Evolutionary conservation across 1,139 yeast species (phyloP).

Genomic region (Pichia sp.): DNA sequence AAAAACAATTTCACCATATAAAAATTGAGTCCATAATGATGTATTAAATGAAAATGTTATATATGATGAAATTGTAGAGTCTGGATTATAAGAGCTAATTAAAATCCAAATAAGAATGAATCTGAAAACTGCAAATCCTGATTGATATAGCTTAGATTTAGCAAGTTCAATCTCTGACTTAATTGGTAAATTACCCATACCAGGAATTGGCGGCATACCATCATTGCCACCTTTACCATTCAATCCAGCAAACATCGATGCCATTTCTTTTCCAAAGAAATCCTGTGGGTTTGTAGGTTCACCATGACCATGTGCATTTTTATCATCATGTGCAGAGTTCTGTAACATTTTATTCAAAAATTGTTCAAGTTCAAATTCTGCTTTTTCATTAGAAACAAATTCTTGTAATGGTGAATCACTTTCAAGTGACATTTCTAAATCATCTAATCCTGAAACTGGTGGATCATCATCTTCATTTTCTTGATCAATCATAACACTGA

Average conservation of each 20-base stretch:
- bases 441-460: conserved; percentile 19
- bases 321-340: conserved; percentile 3
- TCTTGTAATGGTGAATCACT: conserved; percentile 13
- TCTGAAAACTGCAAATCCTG: conserved; percentile 8
- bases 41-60: background rate
- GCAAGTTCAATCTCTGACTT: conserved; percentile 5
- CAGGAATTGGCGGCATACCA: background rate
- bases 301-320: conserved; percentile 6
- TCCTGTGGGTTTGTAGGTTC: background rate
- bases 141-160: conserved; percentile 5
- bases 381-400: conserved; percentile 9
- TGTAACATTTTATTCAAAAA: conserved; percentile 11
- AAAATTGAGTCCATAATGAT: conserved; percentile 9
- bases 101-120: background rate
- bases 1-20: conserved; percentile 27
- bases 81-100: background rate
- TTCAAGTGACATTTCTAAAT: conserved; percentile 10
- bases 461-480: conserved; percentile 22
- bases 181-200: conserved; percentile 1
- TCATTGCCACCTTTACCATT: conserved; percentile 6
- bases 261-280: conserved; percentile 2
- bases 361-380: conserved; percentile 10
- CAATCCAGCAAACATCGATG: conserved; percentile 6
- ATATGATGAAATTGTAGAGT: background rate
- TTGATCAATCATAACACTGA: conserved; percentile 20